Percentiles rank a stretch among this genome's conserved stretches.
These are phyloP conservation scores for Beauveria pseudobassiana DNA, from an alignment of 2,329 filamentous ascomycete species.

Conservation along the genomic window DNA sequence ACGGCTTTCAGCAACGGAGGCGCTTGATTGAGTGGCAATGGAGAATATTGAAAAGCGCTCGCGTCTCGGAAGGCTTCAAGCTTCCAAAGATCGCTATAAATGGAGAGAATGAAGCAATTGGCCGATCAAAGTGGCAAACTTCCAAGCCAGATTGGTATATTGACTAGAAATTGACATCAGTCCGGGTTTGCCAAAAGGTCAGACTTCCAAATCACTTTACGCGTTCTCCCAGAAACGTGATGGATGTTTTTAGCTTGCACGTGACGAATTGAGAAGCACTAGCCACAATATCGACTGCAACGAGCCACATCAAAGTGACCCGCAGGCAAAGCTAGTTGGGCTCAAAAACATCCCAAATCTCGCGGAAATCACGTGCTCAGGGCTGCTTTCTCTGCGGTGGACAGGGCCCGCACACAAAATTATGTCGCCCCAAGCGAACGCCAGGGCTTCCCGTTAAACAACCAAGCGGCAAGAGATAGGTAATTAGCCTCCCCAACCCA, in stretches of 20 bases:
- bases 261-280: not conserved
- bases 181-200: not conserved
- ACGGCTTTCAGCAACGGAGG: not conserved
- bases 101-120: not conserved
- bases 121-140: not conserved
- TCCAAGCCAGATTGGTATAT: not conserved
- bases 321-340: not conserved
- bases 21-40: not conserved
- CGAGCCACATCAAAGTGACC: conserved; percentile 4
- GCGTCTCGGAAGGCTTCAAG: not conserved
- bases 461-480: conserved; percentile 33
- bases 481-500: conserved; percentile 21
- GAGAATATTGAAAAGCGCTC: not conserved
- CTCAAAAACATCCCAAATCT: not conserved
- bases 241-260: not conserved
- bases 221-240: not conserved
- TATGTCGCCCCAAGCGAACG: conserved; percentile 22
- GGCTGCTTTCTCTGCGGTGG: conserved; percentile 16
- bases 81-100: not conserved
- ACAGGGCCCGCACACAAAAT: conserved; percentile 30
- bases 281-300: not conserved
- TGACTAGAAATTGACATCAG: not conserved
- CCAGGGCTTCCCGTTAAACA: conserved; percentile 29
- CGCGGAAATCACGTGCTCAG: conserved; percentile 28
- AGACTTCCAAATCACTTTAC: conserved; percentile 2